Base-by-base conservation (phyloP, 2,329 filamentous ascomycete species). In the Aspergillus chevalieri region DNA sequence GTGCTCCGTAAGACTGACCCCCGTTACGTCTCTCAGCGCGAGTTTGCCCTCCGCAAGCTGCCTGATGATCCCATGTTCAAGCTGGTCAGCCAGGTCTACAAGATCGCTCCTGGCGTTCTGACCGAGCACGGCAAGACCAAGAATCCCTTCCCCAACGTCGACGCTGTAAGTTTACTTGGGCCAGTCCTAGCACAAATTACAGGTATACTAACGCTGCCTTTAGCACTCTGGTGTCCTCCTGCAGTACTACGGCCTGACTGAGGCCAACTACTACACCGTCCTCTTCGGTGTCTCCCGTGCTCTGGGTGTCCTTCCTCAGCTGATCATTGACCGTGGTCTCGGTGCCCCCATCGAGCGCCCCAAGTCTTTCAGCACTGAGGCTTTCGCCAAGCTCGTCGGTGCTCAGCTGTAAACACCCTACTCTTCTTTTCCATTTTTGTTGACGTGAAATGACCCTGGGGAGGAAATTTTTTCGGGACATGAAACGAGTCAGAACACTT, bases 41-140 rank as follows among this genome's bases (percentile, higher is more conserved):
- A 91, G 73, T 98, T 98, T 65, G 93, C 92, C 57, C 88, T 91
- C 65, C 82, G 88, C 79, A 89, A 96, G 74, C 85, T 96, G 72
- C 89, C 92, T 69, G 82, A 95, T 68, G 93, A 97, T 82, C 91
- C 92, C 67, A 94, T 98, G 91, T 98, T 96, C 89, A 90, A 98
- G 84, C 88, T 98, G 63, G 93, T 98, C 78, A 94, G 88, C 83
- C 93, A 98, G 81, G 93, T 98, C 65, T 98, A 97, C 88, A 98
- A 98, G 89, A 97, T 98, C 66, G 93, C 93, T 58, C 93, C 93
- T 59, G 87, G 86, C 68, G 93, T 98, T 66, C 82, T 98, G 73
- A 98, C 93, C 61, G 90, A 98, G 85, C 93, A 98, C 81, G 93
- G 93, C 79, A 98, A 98, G 89, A 97, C 92, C 82, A 97, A 97